Base-by-base conservation (phyloP, 768 basidiomycete species). In the Lactarius sp. region DNA sequence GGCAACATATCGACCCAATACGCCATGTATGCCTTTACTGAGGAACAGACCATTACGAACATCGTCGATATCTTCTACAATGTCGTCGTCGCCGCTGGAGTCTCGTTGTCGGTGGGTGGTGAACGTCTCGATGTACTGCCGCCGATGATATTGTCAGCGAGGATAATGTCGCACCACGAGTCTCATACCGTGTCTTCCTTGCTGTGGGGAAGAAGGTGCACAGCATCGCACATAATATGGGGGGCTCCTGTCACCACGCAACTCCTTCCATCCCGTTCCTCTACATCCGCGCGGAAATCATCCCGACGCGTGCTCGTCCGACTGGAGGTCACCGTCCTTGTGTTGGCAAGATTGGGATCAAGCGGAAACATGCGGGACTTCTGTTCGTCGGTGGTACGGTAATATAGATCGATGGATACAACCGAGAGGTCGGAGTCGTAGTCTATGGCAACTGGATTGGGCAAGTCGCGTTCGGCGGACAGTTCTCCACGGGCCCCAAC, bases 21-120 rank as follows among this genome's bases (percentile, higher is more conserved):
- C 6, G 6, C 5, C 9, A n/a, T 56, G 31, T 46, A 20, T 0
- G 2, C 1, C 1, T 27, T 14, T 0, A 1, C 1, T 0, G 31
- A 56, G 12, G 3, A 56, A 46, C 42, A 56, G n/a, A 46, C 56
- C 42, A 33, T 56, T 56, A 34, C 56, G 42, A 33, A 41, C 7
- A 31, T 56, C 27, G 2, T 56, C 16, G 4, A 56, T 44, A 7
- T 10, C 4, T 55, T 7, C 39, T 27, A 55, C 37, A 27, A 55
- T 7, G 39, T 16, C 39, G 12, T 55, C 14, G 0, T 33, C 27
- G 10, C 27, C 27, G n/a, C 41, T 56, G 31, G 55, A 42, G 3
- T 10, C 41, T 12, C 18, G 55, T 44, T 27, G 41, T 42, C 41
- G 41, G 22, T 56, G 55, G 18, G 10, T 33, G 8, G 41, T 44